Base-by-base conservation (phyloP, 495 filamentous ascomycete species). In the Saxispiralis lemnorum region DNA sequence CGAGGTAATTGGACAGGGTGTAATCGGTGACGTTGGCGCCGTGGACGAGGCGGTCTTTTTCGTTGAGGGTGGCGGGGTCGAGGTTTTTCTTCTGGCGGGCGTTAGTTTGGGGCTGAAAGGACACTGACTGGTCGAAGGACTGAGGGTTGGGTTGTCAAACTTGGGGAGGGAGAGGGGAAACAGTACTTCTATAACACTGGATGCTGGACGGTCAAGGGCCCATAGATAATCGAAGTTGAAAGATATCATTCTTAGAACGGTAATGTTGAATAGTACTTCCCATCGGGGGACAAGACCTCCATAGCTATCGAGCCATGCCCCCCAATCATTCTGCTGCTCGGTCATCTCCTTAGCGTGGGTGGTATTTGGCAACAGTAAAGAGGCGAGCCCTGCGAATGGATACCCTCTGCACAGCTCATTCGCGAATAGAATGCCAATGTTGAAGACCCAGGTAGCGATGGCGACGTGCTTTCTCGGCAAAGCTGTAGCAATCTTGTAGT, bases 181-280 rank as follows among this genome's bases (percentile, higher is more conserved):
- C 21, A 32, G 43, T 71, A 97, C 89, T 83, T 97, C 88, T 37
- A 94, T 59, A 16, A 80, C 72, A 51, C 75, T 86, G 33, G 69
- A 66, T 28, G 64, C 66, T 20, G 72, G 63, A 41, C 70, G 69
- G 52, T 83, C 71, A 0, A 82, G 61, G 49, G 83, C 86, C 89
- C 92, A 99, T 61, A 88, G 83, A 62, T 93, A 85, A 57, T 99
- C 89, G 53, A 99, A 63, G 59, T 96, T 95, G 71, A 93, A 99
- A 60, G 85, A 93, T 46, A 99, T 84, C 34, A 95, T 65, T 17
- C 89, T 75, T 33, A 99, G 65, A 6, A 94, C 72, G n/a, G 89
- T 95, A 47, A 99, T 73, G 52, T 96, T 99, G 70, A 99, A 99
- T 11, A 89, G 71, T 30, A 99, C 75, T 58, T 94, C 83, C 89